A percentile compares a stretch with the other conserved stretches of the same genome.
phyloP scores from a whole-genome alignment of 75 land plant genomes.

The Cryptomeria japonica region DNA sequence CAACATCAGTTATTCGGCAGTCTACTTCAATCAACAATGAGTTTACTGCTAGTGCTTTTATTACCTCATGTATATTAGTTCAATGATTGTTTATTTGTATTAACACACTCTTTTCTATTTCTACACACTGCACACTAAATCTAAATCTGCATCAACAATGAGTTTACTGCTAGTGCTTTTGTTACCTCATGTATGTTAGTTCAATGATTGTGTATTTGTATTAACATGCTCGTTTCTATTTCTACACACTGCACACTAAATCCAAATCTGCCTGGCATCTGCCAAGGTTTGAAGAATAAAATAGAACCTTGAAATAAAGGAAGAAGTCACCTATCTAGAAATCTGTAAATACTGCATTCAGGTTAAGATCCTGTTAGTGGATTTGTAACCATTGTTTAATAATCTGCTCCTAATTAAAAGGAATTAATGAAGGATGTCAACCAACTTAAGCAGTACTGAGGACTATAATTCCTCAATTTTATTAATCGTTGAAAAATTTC shows the following conservation, averaged over 20 bases:
- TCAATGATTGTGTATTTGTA: too few species aligned
- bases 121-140: too few species aligned
- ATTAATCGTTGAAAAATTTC: not conserved
- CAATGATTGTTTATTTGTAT: too few species aligned
- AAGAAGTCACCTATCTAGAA: not conserved
- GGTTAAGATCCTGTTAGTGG: not conserved
- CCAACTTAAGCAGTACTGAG: not conserved
- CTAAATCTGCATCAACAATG: not conserved
- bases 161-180: not conserved
- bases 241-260: too few species aligned
- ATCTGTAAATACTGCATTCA: not conserved
- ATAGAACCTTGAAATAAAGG: not conserved
- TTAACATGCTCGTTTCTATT: not conserved
- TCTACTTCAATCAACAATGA: not conserved
- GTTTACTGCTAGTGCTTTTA: not conserved
- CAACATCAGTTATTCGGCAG: not conserved
- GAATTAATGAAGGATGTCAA: not conserved
- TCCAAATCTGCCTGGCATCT: not conserved
- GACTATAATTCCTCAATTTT: not conserved
- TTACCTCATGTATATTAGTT: not conserved
- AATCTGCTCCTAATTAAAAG: not conserved
- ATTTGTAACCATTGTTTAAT: not conserved
- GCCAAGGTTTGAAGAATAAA: not conserved
- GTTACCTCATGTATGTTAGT: not conserved
- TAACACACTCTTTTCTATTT: not conserved